Percentiles rank a stretch among this genome's conserved stretches.
These are phyloP conservation scores for Hypoxylon lenormandii DNA, from an alignment of 495 filamentous ascomycete genomes.

Conservation along the genomic window DNA sequence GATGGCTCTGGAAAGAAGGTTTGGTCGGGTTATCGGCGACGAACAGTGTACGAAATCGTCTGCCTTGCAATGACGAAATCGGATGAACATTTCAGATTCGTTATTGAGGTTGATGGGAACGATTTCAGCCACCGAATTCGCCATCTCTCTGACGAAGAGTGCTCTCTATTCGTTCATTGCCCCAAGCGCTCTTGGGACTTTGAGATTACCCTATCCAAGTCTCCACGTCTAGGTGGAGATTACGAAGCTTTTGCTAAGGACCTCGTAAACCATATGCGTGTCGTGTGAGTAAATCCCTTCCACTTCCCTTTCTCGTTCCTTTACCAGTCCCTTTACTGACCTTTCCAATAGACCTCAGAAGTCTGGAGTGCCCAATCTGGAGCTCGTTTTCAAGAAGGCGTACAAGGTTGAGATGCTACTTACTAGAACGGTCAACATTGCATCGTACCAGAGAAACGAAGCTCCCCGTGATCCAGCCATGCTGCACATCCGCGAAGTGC, in stretches of 20 bases:
- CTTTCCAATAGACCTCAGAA: conserved; percentile 20
- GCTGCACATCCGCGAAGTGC: conserved; percentile 60
- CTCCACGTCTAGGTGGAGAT: conserved; percentile 31
- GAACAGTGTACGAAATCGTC: conserved; percentile 65
- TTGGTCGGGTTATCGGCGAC: conserved; percentile 34
- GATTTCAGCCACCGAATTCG: conserved; percentile 48
- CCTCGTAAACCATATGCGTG: conserved; percentile 51
- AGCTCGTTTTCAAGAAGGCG: conserved; percentile 41
- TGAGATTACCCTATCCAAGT: conserved; percentile 46
- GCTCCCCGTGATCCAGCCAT: conserved; percentile 34
- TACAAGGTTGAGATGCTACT: conserved; percentile 41
- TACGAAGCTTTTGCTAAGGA: conserved; percentile 50
- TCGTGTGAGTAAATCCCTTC: conserved; percentile 53
- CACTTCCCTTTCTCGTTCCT: neutral
- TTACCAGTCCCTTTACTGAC: conserved; percentile 13
- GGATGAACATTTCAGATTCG: conserved; percentile 48
- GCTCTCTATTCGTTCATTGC: conserved; percentile 57
- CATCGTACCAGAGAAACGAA: conserved; percentile 24
- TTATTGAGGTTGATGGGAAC: conserved; percentile 63
- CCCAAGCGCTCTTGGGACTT: conserved; percentile 60
- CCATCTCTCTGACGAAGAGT: conserved; percentile 18
- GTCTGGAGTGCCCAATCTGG: conserved; percentile 23
- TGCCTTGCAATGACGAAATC: conserved; percentile 50
- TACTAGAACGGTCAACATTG: conserved; percentile 53
- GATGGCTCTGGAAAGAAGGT: conserved; percentile 36